Evolutionary conservation across 805 yeast species (phyloP), one percentile per base, ranked within the genome.

Genomic region (Schwanniomyces yamadae): DNA sequence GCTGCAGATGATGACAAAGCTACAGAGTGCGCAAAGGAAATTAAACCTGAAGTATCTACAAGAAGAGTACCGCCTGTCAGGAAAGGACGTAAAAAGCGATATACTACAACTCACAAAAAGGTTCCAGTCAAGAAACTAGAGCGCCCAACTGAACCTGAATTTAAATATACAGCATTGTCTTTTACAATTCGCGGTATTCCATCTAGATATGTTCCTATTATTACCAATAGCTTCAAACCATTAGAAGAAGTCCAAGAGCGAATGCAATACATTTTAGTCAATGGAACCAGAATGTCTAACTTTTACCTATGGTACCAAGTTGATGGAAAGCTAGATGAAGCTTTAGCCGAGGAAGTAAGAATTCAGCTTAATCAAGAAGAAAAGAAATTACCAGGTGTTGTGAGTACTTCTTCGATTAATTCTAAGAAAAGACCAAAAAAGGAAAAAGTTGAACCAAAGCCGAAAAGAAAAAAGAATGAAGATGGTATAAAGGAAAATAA

Each of bases 221-320:
- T 89, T 23, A 55, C 69, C 24, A 77, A 86, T 48, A 80, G 95
- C 57, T 81, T 85, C 26, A 66, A 73, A 23, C 74, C 78, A 2
- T 49, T 68, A 11, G 77, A 75, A 2, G 67, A 74, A 12, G 91
- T 82, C 0, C 75, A 71, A 32, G 58, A 61, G 12, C 61, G 70
- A 13, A 88, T 91, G 96, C 68, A 70, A 25, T 62, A 69, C 7
- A 73, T 82, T 4, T 55, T 88, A 37, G 63, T 66, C 11, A 63
- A 59, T 13, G 95, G 96, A 1, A 66, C 69, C 1, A 69, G 88
- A 39, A 60, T 79, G 3, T 63, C 82, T 5, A 76, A 76, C 22
- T 77, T 78, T 47, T 75, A 83, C 53, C 63, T 88, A 14, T 89
- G 96, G 96, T 86, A 82, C 50, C 87, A 84, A 48, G 69, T 91